A percentile compares a stretch with the other conserved stretches of the same genome.
phyloP scores from a whole-genome alignment of 2,329 filamentous ascomycete species.

The Pseudogymnoascus sp. region DNA sequence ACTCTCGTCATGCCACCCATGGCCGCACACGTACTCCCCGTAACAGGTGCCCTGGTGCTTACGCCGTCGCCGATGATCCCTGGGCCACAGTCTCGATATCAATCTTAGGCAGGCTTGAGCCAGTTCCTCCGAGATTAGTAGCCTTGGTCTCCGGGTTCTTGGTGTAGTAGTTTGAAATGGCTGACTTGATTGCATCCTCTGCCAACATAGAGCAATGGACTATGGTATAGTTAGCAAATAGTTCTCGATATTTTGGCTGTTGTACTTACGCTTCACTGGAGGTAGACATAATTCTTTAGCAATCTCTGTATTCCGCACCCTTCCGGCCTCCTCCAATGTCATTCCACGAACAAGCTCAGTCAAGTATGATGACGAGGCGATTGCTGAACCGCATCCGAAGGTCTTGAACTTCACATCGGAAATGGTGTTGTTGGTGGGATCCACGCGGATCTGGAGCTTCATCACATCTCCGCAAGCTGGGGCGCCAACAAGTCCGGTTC shows the following conservation, averaged over 20 bases:
- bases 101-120: conserved; percentile 58
- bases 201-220: conserved; percentile 91
- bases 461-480: conserved; percentile 89
- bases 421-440: conserved; percentile 80
- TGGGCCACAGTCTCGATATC: conserved; percentile 52
- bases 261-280: conserved; percentile 70
- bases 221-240: conserved; percentile 32
- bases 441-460: conserved; percentile 89
- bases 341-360: conserved; percentile 93
- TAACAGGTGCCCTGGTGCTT: not conserved
- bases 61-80: conserved; percentile 26
- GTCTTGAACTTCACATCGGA: conserved; percentile 97
- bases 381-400: conserved; percentile 89
- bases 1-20: not conserved
- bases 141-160: conserved; percentile 73
- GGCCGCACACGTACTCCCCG: conserved; percentile 1
- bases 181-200: conserved; percentile 87
- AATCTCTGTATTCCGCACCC: conserved; percentile 95
- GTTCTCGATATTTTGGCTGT: not conserved
- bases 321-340: conserved; percentile 87
- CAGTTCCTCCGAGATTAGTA: conserved; percentile 72
- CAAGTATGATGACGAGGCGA: conserved; percentile 88
- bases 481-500: conserved; percentile 85
- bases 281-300: conserved; percentile 90
- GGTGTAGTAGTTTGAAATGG: conserved; percentile 83